Conservation (phyloP, 2,329 filamentous ascomycete species). For the Orbilia oligospora region DNA sequence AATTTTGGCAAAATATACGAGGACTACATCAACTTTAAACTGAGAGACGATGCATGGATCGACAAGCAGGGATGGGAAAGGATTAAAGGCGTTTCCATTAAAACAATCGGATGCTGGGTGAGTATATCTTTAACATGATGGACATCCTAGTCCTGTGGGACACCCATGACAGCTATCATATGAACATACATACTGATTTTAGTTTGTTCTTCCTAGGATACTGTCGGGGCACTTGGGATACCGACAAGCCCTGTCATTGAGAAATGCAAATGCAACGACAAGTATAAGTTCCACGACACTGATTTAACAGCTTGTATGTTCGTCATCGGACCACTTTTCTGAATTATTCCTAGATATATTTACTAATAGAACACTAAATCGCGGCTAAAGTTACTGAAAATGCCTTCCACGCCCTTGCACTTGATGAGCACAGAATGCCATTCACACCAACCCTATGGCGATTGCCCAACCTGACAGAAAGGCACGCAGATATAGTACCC, state of each 20-base stretch:
- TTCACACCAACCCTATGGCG: slow-evolving; percentile 74
- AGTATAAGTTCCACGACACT: slow-evolving; percentile 69
- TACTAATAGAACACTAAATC: neutral
- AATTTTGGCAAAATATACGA: slow-evolving; percentile 73
- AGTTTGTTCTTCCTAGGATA: slow-evolving; percentile 49
- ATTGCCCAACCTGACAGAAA: slow-evolving; percentile 36
- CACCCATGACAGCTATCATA: neutral
- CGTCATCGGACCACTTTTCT: no score
- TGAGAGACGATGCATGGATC: slow-evolving; percentile 59
- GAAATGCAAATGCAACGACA: slow-evolving; percentile 60
- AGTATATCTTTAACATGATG: neutral
- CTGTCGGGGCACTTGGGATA: slow-evolving; percentile 70
- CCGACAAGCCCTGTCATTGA: slow-evolving; percentile 65
- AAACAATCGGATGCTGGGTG: slow-evolving; percentile 71
- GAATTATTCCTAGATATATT: neutral
- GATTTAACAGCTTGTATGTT: slow-evolving; percentile 70
- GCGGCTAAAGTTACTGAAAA: slow-evolving; percentile 67
- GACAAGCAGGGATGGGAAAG: slow-evolving; percentile 49
- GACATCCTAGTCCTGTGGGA: no score
- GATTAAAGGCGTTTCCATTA: slow-evolving; percentile 67
- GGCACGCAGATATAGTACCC: slow-evolving; percentile 42
- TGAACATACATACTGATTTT: neutral
- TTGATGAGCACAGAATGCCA: slow-evolving; percentile 73
- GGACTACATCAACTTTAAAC: slow-evolving; percentile 66
- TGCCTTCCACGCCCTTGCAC: slow-evolving; percentile 74